Evolutionary conservation across 2,329 filamentous ascomycete genomes (phyloP).

Genomic region (Chalara sp.): DNA sequence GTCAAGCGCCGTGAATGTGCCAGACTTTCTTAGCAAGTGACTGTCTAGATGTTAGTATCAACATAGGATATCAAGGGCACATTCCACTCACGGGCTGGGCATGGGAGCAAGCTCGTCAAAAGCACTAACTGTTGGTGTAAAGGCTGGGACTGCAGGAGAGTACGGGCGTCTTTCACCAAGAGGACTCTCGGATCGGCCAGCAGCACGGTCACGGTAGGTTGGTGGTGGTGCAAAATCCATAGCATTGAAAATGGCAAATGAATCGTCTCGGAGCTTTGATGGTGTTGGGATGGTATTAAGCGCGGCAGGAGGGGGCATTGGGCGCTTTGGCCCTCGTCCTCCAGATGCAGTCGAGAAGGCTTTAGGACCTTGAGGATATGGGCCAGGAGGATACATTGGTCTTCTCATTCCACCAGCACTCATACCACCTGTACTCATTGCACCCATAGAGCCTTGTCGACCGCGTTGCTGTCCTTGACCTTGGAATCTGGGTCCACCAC

Average conservation of each 20-base stretch:
- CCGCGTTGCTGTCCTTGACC: slow-evolving; percentile 30
- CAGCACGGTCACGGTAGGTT: slow-evolving; percentile 57
- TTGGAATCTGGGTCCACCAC: slow-evolving; percentile 34
- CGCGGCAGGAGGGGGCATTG: slow-evolving; percentile 64
- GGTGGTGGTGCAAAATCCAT: slow-evolving; percentile 83
- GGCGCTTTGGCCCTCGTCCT: slow-evolving; percentile 32
- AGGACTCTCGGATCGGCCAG: slow-evolving; percentile 62
- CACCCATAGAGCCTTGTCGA: slow-evolving; percentile 42
- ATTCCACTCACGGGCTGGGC: slow-evolving; percentile 76
- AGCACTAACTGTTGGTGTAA: slow-evolving; percentile 72
- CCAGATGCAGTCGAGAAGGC: slow-evolving; percentile 59
- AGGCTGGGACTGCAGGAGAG: slow-evolving; percentile 62
- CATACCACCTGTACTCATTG: slow-evolving; percentile 24
- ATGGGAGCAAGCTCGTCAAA: slow-evolving; percentile 83
- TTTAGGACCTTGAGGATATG: slow-evolving; percentile 39
- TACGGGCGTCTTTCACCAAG: slow-evolving; percentile 64
- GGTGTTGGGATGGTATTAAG: slow-evolving; percentile 79
- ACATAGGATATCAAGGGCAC: background rate
- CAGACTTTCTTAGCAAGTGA: slow-evolving; percentile 68
- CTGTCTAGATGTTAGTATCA: slow-evolving; percentile 34
- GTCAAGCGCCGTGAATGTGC: slow-evolving; percentile 72
- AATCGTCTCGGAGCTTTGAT: slow-evolving; percentile 75
- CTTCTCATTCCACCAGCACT: slow-evolving; percentile 11
- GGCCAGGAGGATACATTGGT: slow-evolving; percentile 52
- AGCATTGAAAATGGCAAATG: slow-evolving; percentile 59